Evolutionary conservation across 2,329 filamentous ascomycete species (phyloP), one percentile per base, ranked within the genome.

Genomic region (Colletotrichum filicis): DNA sequence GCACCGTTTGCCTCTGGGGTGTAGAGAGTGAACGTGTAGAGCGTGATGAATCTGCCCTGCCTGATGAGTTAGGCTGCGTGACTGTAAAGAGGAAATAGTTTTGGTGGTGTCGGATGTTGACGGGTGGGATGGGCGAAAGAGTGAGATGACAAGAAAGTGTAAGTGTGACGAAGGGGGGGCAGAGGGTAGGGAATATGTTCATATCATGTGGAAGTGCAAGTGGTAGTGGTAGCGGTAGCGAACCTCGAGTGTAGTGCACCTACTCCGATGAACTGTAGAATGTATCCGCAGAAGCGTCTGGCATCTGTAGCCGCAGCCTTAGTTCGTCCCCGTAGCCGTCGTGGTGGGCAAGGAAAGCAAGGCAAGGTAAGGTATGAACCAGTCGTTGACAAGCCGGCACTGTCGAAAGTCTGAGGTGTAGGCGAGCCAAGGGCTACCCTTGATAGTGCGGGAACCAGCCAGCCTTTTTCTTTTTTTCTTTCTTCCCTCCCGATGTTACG

Each of bases 141-240:
- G 73, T 66, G 70, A 74, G 74, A 70, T 64, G 74, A 63, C 59
- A 73, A 75, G 66, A 73, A 74, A 65, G 66, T 69, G 60, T 42
- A 42, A 42, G 35, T 42, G 30, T 52, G 59, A 46, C 28, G 59
- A 57, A 59, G 52, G 52, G 52, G 52, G 52, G 37, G 55, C 16
- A 52, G 42, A 57, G 63, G 55, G 57, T 42, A 42, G 28, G 63
- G 63, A 49, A 59, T 59, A 63, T 64, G 70, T 69, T 60, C 63
- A 63, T 73, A 64, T 69, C 66, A 69, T 73, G 35, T 42, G 35
- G 35, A 42, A 42, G 35, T 16, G 35, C 12, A 16, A 42, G 35
- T 16, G 35, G 35, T 16, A 16, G 35, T 14, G 32, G 32, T 35
- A 35, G 32, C 2, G 35, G 35, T 42, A 42, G 35, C 35, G 35